A percentile compares a stretch with the other conserved stretches of the same genome.
phyloP scores from a whole-genome alignment of 306 rosid genomes.

The Arachis stenosperma region DNA sequence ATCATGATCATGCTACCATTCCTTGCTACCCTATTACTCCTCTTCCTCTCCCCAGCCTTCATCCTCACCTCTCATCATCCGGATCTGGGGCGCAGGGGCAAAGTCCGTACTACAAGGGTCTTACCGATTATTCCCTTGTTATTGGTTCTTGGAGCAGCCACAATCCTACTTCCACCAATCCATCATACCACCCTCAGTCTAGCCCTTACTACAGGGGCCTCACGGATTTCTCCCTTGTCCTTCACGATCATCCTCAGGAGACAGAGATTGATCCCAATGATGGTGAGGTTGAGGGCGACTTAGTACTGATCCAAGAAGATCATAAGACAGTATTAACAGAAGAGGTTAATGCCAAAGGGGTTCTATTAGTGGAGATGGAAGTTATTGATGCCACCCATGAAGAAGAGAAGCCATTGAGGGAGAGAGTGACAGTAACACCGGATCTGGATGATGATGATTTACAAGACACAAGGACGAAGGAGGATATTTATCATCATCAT shows the following conservation, averaged over 20 bases:
- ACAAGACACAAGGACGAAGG: background rate
- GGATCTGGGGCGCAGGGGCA: background rate
- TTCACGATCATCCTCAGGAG: slow-evolving; percentile 28
- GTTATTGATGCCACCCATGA: background rate
- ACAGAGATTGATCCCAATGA: too few relatives aligned
- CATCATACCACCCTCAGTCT: background rate
- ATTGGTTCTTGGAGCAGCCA: slow-evolving; percentile 14
- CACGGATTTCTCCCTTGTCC: slow-evolving; percentile 35
- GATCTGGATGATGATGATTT: background rate
- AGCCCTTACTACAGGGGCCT: slow-evolving; percentile 53
- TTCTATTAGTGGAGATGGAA: background rate
- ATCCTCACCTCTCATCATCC: background rate
- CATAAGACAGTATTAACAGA: too few relatives aligned
- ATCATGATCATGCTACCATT: background rate
- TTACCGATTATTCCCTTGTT: slow-evolving; percentile 40
- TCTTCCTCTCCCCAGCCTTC: background rate
- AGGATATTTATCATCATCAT: background rate
- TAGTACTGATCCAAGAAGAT: background rate
- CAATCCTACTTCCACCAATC: too few relatives aligned
- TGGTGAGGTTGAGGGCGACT: too few relatives aligned
- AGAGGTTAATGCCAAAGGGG: background rate
- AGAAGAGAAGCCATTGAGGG: slow-evolving; percentile 69
- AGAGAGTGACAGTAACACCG: slow-evolving; percentile 32
- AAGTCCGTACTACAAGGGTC: slow-evolving; percentile 51
- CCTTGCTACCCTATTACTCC: background rate